Evolutionary conservation across 2,329 filamentous ascomycete genomes (phyloP), one percentile per base, ranked within the genome.

Genomic region (Fusarium pilosicola): DNA sequence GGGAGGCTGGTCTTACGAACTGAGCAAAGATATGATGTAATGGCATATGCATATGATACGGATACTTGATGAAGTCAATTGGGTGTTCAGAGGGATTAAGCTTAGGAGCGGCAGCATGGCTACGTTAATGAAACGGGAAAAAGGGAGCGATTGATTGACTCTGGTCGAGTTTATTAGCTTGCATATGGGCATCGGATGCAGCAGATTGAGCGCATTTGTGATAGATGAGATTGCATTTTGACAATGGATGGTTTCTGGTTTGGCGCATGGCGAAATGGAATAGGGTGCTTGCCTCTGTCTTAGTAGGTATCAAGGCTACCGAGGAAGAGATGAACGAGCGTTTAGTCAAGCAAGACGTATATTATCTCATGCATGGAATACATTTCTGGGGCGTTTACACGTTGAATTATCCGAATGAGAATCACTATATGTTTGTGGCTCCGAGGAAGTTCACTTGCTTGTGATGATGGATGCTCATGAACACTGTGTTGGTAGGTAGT

Each of bases 1-100:
- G 75, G 95, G 95, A 9, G 94, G 93, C 2, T 98, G 95, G 95
- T 91, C 89, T 54, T 96, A 93, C 80, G 89, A 89, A 74, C 83
- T 89, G 78, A 85, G 86, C 73, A 83, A 82, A 75, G 85, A 86
- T 30, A 82, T 85, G 82, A 78, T 82, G 64, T 87, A 75, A 77
- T 64, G 64, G n/a, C 56, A 69, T 48, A 51, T 68, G 68, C 52
- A 65, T 41, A 62, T 72, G 68, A 75, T 62, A 74, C 15, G 38
- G 44, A 52, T 56, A 65, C 51, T 46, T 57, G 58, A 68, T 55
- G 56, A 70, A 42, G 63, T 56, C 30, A 45, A 41, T 30, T 65
- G 38, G 73, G 65, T 54, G 39, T 60, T 57, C 20, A 57, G 45
- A n/a, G 46, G 51, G 49, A 52, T 30, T 49, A 44, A 28, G 20